These are phyloP conservation scores for Pyrus hybrid DNA, from an alignment of 331 rosid species.

Conservation along the genomic window DNA sequence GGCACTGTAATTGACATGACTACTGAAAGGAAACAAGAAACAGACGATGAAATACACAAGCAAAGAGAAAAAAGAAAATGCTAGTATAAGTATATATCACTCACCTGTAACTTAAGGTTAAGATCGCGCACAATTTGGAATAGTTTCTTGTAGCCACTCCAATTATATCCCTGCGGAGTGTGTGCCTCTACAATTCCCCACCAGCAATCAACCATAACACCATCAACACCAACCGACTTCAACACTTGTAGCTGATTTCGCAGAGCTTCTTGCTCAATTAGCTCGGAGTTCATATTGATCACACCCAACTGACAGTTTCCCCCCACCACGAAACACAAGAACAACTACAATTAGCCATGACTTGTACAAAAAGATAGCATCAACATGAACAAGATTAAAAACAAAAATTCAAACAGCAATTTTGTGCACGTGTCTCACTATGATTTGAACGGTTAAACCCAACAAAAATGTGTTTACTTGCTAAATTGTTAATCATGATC, in stretches of 20 bases:
- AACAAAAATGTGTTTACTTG: not conserved
- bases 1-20: not conserved
- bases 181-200: slow-evolving; percentile 34
- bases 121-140: slow-evolving; percentile 29
- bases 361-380: not conserved
- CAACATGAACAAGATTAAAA: not conserved
- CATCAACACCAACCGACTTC: slow-evolving; percentile 27
- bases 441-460: not conserved
- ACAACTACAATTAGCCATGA: not conserved
- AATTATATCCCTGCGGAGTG: slow-evolving; percentile 20
- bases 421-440: not conserved
- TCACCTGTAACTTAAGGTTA: slow-evolving; percentile 31
- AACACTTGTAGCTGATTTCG: slow-evolving; percentile 7
- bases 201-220: slow-evolving; percentile 41
- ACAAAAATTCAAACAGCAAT: not conserved
- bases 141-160: slow-evolving; percentile 27
- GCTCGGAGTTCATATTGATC: slow-evolving; percentile 16
- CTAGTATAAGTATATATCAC: not conserved
- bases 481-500: not conserved
- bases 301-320: slow-evolving; percentile 18
- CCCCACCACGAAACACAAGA: not conserved
- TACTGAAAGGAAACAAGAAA: not conserved
- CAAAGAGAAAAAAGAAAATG: not conserved
- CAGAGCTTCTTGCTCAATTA: slow-evolving; percentile 24
- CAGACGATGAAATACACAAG: not conserved